Conservation (phyloP, 371 early-diverging fungal species). For the Entomophthora muscae region DNA sequence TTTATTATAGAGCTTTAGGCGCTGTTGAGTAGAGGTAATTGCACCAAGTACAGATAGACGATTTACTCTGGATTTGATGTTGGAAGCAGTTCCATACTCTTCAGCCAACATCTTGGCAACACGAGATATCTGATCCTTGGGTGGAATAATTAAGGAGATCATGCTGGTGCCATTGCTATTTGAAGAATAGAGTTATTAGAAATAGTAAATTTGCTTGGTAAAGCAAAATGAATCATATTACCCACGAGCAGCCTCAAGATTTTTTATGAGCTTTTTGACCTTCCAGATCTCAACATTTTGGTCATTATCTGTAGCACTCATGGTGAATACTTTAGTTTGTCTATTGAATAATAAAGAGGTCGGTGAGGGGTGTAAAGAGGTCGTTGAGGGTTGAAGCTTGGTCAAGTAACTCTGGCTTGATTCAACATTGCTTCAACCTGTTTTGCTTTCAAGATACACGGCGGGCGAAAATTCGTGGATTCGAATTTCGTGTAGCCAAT, state of each 20-base stretch:
- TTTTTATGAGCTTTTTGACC: slow-evolving; percentile 94
- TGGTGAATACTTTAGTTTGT: no score
- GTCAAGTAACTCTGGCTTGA: no score
- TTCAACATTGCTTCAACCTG: no score
- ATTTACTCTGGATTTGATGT: slow-evolving; percentile 99
- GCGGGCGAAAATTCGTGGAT: no score
- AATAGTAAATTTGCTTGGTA: no score
- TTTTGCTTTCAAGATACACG: no score
- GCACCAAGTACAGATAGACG: slow-evolving; percentile 95
- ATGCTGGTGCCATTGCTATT: slow-evolving; percentile 98
- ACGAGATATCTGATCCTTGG: slow-evolving; percentile 89
- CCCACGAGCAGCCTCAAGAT: slow-evolving; percentile 90
- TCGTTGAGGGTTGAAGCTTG: no score
- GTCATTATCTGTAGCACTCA: slow-evolving; percentile 19
- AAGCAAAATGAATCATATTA: slow-evolving; percentile 24
- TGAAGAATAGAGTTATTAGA: no score
- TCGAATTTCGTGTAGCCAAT: no score
- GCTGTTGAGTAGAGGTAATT: slow-evolving; percentile 97
- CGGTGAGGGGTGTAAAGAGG: no score
- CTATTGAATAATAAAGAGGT: no score
- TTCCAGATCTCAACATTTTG: slow-evolving; percentile 91
- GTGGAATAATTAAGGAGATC: slow-evolving; percentile 98
- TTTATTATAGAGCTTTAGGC: slow-evolving; percentile 87
- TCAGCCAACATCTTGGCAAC: slow-evolving; percentile 92
- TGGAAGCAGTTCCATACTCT: slow-evolving; percentile 99